phyloP scores from a whole-genome alignment of 495 filamentous ascomycete species.

The Sporormia fimetaria region DNA sequence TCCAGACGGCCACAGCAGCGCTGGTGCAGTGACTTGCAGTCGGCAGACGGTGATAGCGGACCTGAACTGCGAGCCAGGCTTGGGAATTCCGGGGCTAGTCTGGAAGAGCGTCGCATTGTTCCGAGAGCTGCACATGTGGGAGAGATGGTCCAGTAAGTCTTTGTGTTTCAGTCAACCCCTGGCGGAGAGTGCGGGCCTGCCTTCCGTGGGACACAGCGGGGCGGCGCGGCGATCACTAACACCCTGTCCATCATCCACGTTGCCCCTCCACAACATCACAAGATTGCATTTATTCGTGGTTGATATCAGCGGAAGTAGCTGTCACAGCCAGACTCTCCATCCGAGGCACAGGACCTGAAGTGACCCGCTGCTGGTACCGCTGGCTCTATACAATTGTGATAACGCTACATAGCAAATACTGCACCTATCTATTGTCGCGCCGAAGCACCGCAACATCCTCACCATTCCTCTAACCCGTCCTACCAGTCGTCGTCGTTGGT shows the following conservation, averaged over 20 bases:
- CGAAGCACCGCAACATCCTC: conserved; percentile 2
- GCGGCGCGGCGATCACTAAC: conserved; percentile 5
- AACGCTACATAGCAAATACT: no score
- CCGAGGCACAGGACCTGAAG: no score
- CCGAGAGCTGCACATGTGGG: conserved; percentile 1
- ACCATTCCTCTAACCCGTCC: not conserved
- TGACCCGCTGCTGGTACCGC: no score
- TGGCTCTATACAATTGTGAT: no score
- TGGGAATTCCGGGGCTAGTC: conserved; percentile 14
- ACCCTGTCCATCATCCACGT: no score
- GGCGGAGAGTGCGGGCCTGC: conserved; percentile 20
- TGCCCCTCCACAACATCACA: not conserved
- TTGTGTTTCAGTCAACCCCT: not conserved
- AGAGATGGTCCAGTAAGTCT: conserved; percentile 14
- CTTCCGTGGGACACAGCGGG: conserved; percentile 12
- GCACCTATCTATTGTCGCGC: no score
- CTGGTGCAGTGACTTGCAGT: no score
- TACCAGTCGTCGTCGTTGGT: conserved; percentile 63
- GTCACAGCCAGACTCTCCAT: no score
- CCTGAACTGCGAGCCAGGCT: conserved; percentile 15
- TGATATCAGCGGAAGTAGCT: conserved; percentile 10
- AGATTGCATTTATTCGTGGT: conserved; percentile 1
- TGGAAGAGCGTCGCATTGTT: conserved; percentile 11
- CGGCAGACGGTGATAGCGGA: conserved; percentile 25
- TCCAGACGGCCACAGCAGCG: no score